phyloP scores from a whole-genome alignment of 2,329 filamentous ascomycete genomes.

The Teratosphaeria viscida region DNA sequence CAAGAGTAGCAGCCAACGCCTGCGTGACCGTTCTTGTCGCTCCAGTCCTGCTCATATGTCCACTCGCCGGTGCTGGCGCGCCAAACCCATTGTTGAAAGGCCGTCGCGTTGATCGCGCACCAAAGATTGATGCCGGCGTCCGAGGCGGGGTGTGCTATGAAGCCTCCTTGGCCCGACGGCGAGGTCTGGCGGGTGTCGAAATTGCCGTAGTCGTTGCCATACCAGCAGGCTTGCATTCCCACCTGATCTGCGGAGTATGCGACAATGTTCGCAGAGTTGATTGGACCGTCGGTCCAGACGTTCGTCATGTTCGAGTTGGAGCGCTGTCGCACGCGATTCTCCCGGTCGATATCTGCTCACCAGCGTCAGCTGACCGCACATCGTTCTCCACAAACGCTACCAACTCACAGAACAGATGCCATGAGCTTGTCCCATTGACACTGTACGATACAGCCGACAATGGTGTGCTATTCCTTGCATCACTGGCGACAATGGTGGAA shows the following conservation, averaged over 20 bases:
- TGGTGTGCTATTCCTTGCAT: conserved; percentile 34
- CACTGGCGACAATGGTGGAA: conserved; percentile 25
- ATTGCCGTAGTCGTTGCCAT: conserved; percentile 27
- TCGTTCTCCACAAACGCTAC: background rate
- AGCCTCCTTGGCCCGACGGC: conserved; percentile 22
- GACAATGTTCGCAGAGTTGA: conserved; percentile 22
- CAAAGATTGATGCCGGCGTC: conserved; percentile 34
- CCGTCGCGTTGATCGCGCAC: conserved; percentile 31
- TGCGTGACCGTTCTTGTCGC: conserved; percentile 32
- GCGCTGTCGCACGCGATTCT: conserved; percentile 30
- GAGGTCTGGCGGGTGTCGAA: conserved; percentile 22
- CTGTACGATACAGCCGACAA: conserved; percentile 35
- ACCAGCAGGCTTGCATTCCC: conserved; percentile 31
- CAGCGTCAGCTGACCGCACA: background rate
- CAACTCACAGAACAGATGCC: conserved; percentile 9
- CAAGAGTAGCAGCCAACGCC: conserved; percentile 36
- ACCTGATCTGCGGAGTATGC: conserved; percentile 24
- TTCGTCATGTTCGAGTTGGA: conserved; percentile 28
- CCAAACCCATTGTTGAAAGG: conserved; percentile 34
- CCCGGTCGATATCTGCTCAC: conserved; percentile 28
- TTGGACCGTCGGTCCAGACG: conserved; percentile 30
- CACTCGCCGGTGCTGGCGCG: conserved; percentile 28
- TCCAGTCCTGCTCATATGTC: conserved; percentile 28
- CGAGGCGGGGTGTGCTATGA: conserved; percentile 7
- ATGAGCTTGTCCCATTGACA: conserved; percentile 23